Percentiles rank a stretch among this genome's conserved stretches.
Conservation (phyloP, 805 yeast species). For the Spathaspora girioi region DNA sequence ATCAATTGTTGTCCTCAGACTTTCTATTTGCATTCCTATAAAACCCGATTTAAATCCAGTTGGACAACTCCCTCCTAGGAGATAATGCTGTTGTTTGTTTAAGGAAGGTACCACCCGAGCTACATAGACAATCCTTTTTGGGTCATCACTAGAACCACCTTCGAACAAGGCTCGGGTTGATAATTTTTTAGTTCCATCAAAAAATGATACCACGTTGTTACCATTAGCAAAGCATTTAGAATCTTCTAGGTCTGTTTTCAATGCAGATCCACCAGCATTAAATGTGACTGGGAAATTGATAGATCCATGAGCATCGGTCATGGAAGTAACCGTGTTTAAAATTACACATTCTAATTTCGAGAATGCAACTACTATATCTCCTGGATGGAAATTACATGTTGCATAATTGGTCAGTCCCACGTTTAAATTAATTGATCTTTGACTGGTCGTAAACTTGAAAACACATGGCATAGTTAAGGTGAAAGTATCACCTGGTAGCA, state of each 20-base stretch:
- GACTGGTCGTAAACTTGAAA: constrained; percentile 15
- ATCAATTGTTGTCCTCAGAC: background rate
- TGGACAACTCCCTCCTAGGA: constrained; percentile 7
- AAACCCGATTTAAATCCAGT: background rate
- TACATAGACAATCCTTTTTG: background rate
- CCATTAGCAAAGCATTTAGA: constrained; percentile 17
- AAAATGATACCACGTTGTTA: constrained; percentile 12
- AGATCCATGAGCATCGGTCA: constrained; percentile 14
- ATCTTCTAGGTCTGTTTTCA: constrained; percentile 13
- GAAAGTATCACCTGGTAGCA: constrained; percentile 23
- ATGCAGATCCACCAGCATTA: constrained; percentile 15
- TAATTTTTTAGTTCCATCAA: constrained; percentile 13
- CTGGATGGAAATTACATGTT: constrained; percentile 16
- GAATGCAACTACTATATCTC: constrained; percentile 12
- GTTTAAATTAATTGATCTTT: constrained; percentile 9
- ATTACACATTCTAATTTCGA: constrained; percentile 17
- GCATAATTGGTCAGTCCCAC: constrained; percentile 16
- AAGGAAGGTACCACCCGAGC: constrained; percentile 11
- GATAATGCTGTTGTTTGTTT: constrained; percentile 10
- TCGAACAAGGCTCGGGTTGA: constrained; percentile 9
- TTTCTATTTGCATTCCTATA: background rate
- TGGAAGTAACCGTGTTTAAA: constrained; percentile 7
- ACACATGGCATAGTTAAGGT: constrained; percentile 23
- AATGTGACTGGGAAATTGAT: constrained; percentile 20
- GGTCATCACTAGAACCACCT: background rate